A percentile compares a stretch with the other conserved stretches of the same genome.
Evolutionary conservation across 2,329 filamentous ascomycete species (phyloP).

Genomic region (Tolypocladium nubicola): DNA sequence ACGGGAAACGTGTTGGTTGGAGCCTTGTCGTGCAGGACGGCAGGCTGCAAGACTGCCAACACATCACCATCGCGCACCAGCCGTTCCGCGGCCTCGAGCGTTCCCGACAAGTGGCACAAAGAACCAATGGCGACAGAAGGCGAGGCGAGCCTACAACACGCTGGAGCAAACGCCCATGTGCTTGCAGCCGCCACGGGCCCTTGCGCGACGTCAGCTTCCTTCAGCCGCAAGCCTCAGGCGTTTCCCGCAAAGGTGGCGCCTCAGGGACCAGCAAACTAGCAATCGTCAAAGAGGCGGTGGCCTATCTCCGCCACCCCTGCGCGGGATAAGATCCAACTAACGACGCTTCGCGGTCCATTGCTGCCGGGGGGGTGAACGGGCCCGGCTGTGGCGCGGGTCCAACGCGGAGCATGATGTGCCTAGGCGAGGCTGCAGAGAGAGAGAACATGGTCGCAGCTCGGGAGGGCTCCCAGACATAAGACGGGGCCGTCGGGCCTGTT

Average conservation of each 20-base stretch:
- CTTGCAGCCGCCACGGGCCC: not conserved
- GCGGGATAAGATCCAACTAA: not conserved
- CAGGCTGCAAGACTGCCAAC: not conserved
- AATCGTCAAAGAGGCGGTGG: not conserved
- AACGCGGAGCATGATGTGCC: not conserved
- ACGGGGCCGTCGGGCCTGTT: not conserved
- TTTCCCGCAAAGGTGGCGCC: not conserved
- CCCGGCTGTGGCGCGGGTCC: not conserved
- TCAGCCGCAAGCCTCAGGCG: conserved; percentile 4
- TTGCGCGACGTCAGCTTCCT: conserved; percentile 1
- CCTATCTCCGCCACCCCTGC: not conserved
- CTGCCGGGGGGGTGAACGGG: not conserved
- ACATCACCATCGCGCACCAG: not conserved
- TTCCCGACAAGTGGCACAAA: not conserved
- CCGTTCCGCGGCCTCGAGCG: not conserved
- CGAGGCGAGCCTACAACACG: too few species aligned
- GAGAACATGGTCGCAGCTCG: not conserved
- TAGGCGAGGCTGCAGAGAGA: not conserved
- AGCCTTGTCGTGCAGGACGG: not conserved
- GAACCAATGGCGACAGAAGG: not conserved
- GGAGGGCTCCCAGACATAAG: not conserved
- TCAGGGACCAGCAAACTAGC: not conserved
- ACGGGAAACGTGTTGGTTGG: not conserved
- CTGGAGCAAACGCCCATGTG: not conserved
- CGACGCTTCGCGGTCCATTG: not conserved